Evolutionary conservation across 306 rosid genomes (phyloP).

Genomic region (Castanospermum australe): DNA sequence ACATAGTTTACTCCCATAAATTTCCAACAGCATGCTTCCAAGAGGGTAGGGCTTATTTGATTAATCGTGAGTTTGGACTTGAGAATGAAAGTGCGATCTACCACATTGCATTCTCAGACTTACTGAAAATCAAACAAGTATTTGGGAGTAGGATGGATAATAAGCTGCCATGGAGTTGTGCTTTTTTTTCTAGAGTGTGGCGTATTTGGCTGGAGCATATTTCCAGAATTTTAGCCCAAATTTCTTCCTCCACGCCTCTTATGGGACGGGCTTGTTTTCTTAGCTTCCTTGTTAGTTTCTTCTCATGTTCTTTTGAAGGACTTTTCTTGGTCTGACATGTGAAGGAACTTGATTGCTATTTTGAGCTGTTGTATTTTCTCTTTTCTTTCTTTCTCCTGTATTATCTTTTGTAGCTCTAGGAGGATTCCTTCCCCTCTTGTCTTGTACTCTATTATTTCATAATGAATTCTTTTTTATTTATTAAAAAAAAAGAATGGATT

Average conservation of each 20-base stretch:
- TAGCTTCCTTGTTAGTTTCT: not conserved
- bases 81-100: not conserved
- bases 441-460: not conserved
- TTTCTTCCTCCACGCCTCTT: not conserved
- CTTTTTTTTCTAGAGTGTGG: not conserved
- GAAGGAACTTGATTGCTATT: not conserved
- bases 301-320: not conserved
- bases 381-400: not conserved
- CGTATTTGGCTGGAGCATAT: not conserved
- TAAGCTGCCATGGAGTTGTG: not conserved
- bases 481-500: not conserved
- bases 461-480: not conserved
- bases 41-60: not conserved
- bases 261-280: not conserved
- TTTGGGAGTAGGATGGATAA: not conserved
- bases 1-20: not conserved
- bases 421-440: not conserved
- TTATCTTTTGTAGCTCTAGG: not conserved
- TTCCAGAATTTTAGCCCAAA: not conserved
- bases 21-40: not conserved
- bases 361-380: not conserved
- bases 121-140: not conserved
- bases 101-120: not conserved
- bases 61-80: not conserved
- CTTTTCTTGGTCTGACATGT: not conserved